These are phyloP conservation scores for Ustilaginoidea virens DNA, from an alignment of 2,329 filamentous ascomycete species.

Conservation along the genomic window DNA sequence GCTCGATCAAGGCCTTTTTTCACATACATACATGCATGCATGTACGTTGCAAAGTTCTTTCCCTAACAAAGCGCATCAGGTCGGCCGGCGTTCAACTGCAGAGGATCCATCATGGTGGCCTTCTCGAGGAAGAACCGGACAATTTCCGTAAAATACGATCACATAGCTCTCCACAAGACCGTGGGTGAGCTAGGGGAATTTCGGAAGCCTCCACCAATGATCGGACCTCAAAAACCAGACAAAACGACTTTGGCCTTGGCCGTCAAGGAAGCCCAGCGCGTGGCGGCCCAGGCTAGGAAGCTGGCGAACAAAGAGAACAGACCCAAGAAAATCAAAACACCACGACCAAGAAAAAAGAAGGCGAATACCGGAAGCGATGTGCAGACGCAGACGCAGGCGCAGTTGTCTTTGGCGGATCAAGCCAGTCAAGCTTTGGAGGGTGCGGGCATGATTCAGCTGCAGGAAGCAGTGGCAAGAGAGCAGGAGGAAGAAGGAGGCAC, in stretches of 20 bases:
- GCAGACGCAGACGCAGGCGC: constrained; percentile 8
- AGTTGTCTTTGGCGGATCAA: constrained; percentile 4
- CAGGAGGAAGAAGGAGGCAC: neutral
- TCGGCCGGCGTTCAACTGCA: constrained; percentile 44
- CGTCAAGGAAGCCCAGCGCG: constrained; percentile 12
- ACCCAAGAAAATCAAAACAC: constrained; percentile 13
- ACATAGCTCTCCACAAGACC: constrained; percentile 40
- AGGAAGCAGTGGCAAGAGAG: constrained; percentile 1
- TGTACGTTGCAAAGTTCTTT: too few species aligned
- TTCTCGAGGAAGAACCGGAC: constrained; percentile 31
- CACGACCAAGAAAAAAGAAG: constrained; percentile 15
- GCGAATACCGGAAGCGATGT: constrained; percentile 8
- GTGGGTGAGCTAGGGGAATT: constrained; percentile 32
- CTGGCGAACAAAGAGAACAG: constrained; percentile 13
- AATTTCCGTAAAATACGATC: constrained; percentile 38
- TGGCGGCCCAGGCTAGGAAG: constrained; percentile 13
- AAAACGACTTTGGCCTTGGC: constrained; percentile 1
- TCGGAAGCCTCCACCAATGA: constrained; percentile 28
- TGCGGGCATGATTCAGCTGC: constrained; percentile 3
- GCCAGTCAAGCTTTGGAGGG: constrained; percentile 3
- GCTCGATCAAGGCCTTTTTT: neutral
- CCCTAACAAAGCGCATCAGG: constrained; percentile 15
- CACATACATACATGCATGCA: neutral
- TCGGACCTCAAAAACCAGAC: constrained; percentile 11
- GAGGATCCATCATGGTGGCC: constrained; percentile 31